Evolutionary conservation across 306 rosid genomes (phyloP), one percentile per base, ranked within the genome.

Genomic region (Adenanthera pavonina): DNA sequence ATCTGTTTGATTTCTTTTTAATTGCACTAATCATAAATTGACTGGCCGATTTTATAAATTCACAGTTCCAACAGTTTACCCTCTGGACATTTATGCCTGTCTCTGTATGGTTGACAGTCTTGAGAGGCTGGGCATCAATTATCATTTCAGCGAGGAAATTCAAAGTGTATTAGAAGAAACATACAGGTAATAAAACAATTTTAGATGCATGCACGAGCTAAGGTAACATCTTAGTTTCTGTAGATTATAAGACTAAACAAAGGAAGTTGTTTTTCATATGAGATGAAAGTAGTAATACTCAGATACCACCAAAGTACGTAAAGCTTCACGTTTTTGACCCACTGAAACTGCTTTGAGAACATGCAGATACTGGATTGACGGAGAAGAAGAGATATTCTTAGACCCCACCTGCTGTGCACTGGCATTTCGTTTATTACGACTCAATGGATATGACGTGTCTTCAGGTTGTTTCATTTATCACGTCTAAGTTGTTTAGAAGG

Each of bases 31-130:
- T 46, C 66, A 68, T 13, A 6, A 64, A 61, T 71, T 81, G 52
- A 85, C 66, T 61, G 47, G 33, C 46, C 36, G 69, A 65, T 81
- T 25, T 74, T 73, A 10, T 17, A 9, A 48, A 69, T 8, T 20
- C 57, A 4, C 95, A 95, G 99, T 90, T 88, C 97, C 99, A 15
- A 81, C 92, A 0, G 85, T 89, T 78, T 90, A 89, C 84, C 97
- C 97, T 74, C 84, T 91, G 65, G 93, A 93, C 66, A 85, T 81
- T 46, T 87, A 88, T 87, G 91, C 89, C 46, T 90, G 87, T 74
- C 91, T 95, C 68, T 86, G 41, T 79, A 89, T 93, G 99, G 84
- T 90, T 35, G 95, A 90, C 76, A 86, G 59, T 84, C 95, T 95
- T 69, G 91, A 93, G 77, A 91, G 84, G 62, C 82, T 95, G 93